phyloP scores from a whole-genome alignment of 2,329 filamentous ascomycete genomes.

The Dactylellina haptotyla region DNA sequence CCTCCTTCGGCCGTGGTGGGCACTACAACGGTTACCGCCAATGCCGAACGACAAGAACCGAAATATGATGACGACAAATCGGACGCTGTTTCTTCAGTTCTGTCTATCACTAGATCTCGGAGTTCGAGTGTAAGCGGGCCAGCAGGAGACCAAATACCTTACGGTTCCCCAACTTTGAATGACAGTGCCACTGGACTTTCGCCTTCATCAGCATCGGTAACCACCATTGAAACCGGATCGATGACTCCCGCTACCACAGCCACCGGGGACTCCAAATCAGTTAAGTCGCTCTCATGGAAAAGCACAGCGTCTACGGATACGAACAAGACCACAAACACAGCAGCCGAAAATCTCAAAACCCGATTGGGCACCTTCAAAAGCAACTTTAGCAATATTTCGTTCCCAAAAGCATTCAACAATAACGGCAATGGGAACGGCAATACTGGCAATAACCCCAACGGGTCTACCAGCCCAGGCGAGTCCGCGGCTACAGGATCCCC shows the following conservation, averaged over 20 bases:
- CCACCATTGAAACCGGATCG: conserved; percentile 31
- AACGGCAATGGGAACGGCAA: conserved; percentile 21
- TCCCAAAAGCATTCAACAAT: conserved; percentile 49
- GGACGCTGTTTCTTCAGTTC: conserved; percentile 44
- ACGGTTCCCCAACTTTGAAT: conserved; percentile 22
- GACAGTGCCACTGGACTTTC: conserved; percentile 20
- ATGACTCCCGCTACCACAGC: conserved; percentile 24
- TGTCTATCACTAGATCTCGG: conserved; percentile 49
- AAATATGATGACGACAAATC: conserved; percentile 47
- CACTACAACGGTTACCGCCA: conserved; percentile 42
- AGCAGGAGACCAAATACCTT: conserved; percentile 34
- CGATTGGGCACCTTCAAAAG: conserved; percentile 38
- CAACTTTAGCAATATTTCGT: conserved; percentile 38
- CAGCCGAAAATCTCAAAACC: conserved; percentile 28
- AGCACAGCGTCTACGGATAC: conserved; percentile 24
- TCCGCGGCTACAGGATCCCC: not conserved
- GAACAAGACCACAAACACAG: conserved; percentile 12
- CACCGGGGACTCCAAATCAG: conserved; percentile 20
- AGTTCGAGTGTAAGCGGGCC: conserved; percentile 36
- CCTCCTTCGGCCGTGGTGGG: conserved; percentile 27
- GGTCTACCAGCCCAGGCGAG: not conserved
- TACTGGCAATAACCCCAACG: not conserved
- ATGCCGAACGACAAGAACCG: conserved; percentile 46
- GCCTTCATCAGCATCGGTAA: conserved; percentile 33
- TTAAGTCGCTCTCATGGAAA: conserved; percentile 14